Evolutionary conservation across 1,139 yeast species (phyloP), one percentile per base, ranked within the genome.

Genomic region (Yamadazyma trypodendri): DNA sequence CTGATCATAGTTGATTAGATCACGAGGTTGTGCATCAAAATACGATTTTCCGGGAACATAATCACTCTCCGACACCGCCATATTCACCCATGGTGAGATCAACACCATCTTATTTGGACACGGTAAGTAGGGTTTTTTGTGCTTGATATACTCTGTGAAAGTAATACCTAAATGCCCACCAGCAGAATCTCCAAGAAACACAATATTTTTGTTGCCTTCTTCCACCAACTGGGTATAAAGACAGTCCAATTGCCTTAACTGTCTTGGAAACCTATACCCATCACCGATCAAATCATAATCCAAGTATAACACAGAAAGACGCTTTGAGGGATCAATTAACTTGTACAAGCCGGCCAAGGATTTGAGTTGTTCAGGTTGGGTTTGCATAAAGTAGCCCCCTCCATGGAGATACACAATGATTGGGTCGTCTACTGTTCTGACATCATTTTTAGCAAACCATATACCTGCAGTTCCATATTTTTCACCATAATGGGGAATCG

Each of bases 341-440:
- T 56, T 55, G 41, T 65, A 58, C 12, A 65, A 50, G 3, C 68
- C 53, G 13, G 61, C 36, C 10, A 67, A 24, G 0, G 65, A 48
- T 39, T 61, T 61, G 22, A 69, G 28, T 41, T 70, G 76, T 31
- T 54, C 50, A 0, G 63, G 61, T 36, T 53, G 51, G 1, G 71
- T 61, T 40, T 68, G 63, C 27, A 66, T 39, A 38, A 57, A 66
- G 45, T 58, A 70, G 2, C 75, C 76, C 2, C 77, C 77, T 13
- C 77, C 76, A 43, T 71, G 76, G 11, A 55, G 44, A 42, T 57
- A 70, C 18, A 70, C 50, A 15, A 71, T 49, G 13, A 71, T 50
- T 1, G 75, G 75, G 41, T 68, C 73, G 5, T 42, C 35, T 2
- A 20, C 5, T 9, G 50, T 42, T n/a, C 55, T 47, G 25, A 55